phyloP scores from a whole-genome alignment of 306 rosid species.

The Cucurbita pepo region DNA sequence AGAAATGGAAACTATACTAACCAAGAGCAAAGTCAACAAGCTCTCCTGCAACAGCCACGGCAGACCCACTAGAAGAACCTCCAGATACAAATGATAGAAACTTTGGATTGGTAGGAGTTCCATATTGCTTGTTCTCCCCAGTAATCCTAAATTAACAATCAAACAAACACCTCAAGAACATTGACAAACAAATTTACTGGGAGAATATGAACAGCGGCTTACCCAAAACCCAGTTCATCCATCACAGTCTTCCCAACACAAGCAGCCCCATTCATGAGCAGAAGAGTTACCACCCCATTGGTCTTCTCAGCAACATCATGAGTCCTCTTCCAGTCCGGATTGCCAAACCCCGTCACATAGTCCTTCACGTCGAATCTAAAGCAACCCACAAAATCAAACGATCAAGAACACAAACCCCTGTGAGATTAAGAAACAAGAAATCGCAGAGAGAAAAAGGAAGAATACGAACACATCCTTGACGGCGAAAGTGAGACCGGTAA shows the following conservation, averaged over 20 bases:
- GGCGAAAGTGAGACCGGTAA: slow-evolving; percentile 39
- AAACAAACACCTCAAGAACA: not conserved
- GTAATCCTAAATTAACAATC: slow-evolving; percentile 27
- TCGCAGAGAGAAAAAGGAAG: not conserved
- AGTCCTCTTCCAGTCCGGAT: slow-evolving; percentile 54
- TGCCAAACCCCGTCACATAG: slow-evolving; percentile 60
- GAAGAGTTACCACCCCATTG: slow-evolving; percentile 36
- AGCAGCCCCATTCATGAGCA: slow-evolving; percentile 47
- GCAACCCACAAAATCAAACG: not conserved
- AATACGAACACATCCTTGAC: slow-evolving; percentile 39
- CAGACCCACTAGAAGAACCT: slow-evolving; percentile 65
- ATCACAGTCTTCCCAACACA: slow-evolving; percentile 61
- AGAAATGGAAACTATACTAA: slow-evolving; percentile 4
- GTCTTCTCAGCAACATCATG: slow-evolving; percentile 41
- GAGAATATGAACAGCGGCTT: not conserved
- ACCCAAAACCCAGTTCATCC: slow-evolving; percentile 65
- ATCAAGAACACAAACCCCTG: not conserved
- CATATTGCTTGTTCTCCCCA: slow-evolving; percentile 54
- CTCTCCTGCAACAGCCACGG: slow-evolving; percentile 63
- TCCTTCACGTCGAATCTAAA: slow-evolving; percentile 54
- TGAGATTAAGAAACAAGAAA: not conserved
- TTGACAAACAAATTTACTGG: not conserved
- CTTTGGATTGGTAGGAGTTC: slow-evolving; percentile 54
- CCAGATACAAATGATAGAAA: slow-evolving; percentile 39
- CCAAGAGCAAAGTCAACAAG: slow-evolving; percentile 66